Conservation (phyloP, 495 filamentous ascomycete genomes). For the Pyrenopolyporus hunteri region DNA sequence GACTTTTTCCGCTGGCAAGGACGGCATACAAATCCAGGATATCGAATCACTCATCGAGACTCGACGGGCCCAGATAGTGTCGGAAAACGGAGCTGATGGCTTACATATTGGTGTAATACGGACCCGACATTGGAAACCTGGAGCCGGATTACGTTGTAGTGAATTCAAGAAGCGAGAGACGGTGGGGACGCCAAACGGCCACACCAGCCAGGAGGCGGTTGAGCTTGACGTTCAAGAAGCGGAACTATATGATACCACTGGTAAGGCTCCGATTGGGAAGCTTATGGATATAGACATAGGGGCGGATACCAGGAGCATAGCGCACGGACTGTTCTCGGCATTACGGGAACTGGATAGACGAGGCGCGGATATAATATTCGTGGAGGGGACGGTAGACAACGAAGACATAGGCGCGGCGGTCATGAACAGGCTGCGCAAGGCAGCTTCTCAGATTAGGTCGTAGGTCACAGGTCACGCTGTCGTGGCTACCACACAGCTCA, state of each 20-base stretch:
- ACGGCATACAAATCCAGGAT: constrained; percentile 28
- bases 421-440: constrained; percentile 95
- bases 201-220: constrained; percentile 25
- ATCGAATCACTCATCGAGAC: constrained; percentile 20
- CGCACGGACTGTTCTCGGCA: constrained; percentile 84
- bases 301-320: constrained; percentile 69
- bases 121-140: constrained; percentile 50
- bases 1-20: constrained; percentile 18
- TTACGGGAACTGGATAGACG: constrained; percentile 82
- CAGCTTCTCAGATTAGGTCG: constrained; percentile 64
- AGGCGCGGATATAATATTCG: constrained; percentile 82
- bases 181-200: constrained; percentile 1
- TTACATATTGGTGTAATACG: constrained; percentile 50
- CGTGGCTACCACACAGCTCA: constrained; percentile 5
- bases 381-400: constrained; percentile 86
- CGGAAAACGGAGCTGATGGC: constrained; percentile 2
- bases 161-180: constrained; percentile 28
- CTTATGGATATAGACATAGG: constrained; percentile 71
- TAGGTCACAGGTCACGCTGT: constrained; percentile 43
- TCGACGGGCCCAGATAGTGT: constrained; percentile 7
- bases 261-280: constrained; percentile 40
- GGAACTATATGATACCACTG: constrained; percentile 33
- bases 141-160: constrained; percentile 39
- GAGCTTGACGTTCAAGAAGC: constrained; percentile 46
- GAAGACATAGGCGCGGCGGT: constrained; percentile 88